phyloP scores from a whole-genome alignment of 495 filamentous ascomycete genomes.

The Daldinia caldariorum region DNA sequence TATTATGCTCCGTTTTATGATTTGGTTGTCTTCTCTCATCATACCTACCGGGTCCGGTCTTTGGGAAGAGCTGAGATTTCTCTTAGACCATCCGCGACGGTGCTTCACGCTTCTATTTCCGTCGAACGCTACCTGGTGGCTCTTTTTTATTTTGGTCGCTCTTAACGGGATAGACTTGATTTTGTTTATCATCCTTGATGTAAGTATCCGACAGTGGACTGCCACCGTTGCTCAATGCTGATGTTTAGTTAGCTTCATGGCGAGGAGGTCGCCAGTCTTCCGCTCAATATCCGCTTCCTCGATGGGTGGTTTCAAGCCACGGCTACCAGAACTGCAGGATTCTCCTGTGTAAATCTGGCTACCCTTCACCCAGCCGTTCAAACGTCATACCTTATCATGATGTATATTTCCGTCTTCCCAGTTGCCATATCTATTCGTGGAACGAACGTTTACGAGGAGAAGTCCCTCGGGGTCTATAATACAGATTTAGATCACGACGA shows the following conservation, averaged over 20 bases:
- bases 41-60: slow-evolving; percentile 68
- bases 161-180: slow-evolving; percentile 86
- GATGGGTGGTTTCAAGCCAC: slow-evolving; percentile 89
- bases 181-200: slow-evolving; percentile 90
- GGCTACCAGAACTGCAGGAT: slow-evolving; percentile 88
- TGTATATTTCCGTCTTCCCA: slow-evolving; percentile 98
- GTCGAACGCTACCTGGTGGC: slow-evolving; percentile 91
- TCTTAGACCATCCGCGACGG: slow-evolving; percentile 91
- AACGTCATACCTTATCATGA: slow-evolving; percentile 96
- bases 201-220: slow-evolving; percentile 54
- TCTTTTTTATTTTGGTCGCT: slow-evolving; percentile 83
- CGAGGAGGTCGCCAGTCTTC: slow-evolving; percentile 65
- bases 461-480: slow-evolving; percentile 83
- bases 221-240: slow-evolving; percentile 28
- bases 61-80: slow-evolving; percentile 88
- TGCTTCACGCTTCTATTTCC: slow-evolving; percentile 96
- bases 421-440: slow-evolving; percentile 93
- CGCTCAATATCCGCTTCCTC: slow-evolving; percentile 75
- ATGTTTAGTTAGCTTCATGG: slow-evolving; percentile 69
- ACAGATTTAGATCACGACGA: slow-evolving; percentile 50
- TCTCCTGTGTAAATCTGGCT: slow-evolving; percentile 78
- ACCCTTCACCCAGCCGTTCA: slow-evolving; percentile 89
- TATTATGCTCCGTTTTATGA: slow-evolving; percentile 88
- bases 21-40: slow-evolving; percentile 75
- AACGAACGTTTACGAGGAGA: slow-evolving; percentile 97